phyloP scores from a whole-genome alignment of 2,329 filamentous ascomycete genomes.

The Sporothrix schenckii region DNA sequence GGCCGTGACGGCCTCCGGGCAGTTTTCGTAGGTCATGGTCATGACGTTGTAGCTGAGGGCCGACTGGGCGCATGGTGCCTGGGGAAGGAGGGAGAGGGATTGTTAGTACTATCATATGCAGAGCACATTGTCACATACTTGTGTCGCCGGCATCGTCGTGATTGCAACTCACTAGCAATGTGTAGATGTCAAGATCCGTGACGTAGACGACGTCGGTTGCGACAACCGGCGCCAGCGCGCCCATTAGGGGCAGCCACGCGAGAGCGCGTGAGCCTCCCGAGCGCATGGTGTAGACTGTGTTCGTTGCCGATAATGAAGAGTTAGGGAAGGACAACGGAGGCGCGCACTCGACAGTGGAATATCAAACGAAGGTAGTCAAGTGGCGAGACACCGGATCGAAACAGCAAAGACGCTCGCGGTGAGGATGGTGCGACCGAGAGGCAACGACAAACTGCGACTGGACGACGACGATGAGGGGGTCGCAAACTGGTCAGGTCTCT shows the following conservation, averaged over 20 bases:
- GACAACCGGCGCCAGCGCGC: slow-evolving; percentile 1
- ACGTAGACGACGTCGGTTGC: slow-evolving; percentile 46
- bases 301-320: background rate
- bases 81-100: background rate
- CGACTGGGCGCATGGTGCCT: slow-evolving; percentile 56
- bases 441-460: background rate
- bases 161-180: slow-evolving; percentile 45
- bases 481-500: background rate
- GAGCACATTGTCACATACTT: background rate
- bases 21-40: slow-evolving; percentile 48
- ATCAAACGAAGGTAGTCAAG: background rate
- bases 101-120: background rate
- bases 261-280: slow-evolving; percentile 1
- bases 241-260: slow-evolving; percentile 32
- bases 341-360: background rate
- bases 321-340: background rate
- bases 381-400: background rate
- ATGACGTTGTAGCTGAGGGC: slow-evolving; percentile 52
- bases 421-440: background rate
- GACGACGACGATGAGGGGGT: background rate
- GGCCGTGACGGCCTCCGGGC: slow-evolving; percentile 49
- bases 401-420: background rate
- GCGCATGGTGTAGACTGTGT: slow-evolving; percentile 23
- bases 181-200: slow-evolving; percentile 50
- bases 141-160: background rate